phyloP scores from a whole-genome alignment of 768 basidiomycete species.

The Tephrocybe sp. region DNA sequence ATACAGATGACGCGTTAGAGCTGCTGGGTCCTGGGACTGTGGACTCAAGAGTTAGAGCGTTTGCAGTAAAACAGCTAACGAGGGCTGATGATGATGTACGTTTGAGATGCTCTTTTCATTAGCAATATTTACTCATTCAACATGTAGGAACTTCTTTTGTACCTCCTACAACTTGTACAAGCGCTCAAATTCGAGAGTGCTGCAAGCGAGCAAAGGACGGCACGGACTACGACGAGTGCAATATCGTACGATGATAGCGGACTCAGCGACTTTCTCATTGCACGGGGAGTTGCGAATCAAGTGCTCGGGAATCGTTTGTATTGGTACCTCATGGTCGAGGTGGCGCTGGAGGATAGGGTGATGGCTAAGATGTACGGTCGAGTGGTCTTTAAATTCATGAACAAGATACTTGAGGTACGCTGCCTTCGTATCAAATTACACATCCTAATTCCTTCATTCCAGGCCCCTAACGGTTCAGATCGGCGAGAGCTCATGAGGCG shows the following conservation, averaged over 20 bases:
- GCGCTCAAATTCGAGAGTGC: slow-evolving; percentile 94
- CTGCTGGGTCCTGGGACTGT: slow-evolving; percentile 87
- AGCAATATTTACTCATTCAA: slow-evolving; percentile 4
- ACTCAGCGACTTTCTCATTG: slow-evolving; percentile 87
- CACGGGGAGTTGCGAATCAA: slow-evolving; percentile 76
- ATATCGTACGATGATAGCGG: slow-evolving; percentile 91
- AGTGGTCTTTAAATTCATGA: slow-evolving; percentile 89
- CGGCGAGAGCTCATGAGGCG: slow-evolving; percentile 86
- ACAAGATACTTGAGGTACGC: slow-evolving; percentile 78
- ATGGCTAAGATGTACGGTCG: slow-evolving; percentile 92
- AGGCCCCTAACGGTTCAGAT: slow-evolving; percentile 75
- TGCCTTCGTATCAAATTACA: background rate
- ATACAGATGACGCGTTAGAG: slow-evolving; percentile 95
- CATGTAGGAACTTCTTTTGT: slow-evolving; percentile 87
- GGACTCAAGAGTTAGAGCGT: slow-evolving; percentile 89
- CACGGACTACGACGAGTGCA: slow-evolving; percentile 68
- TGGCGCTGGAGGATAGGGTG: slow-evolving; percentile 79
- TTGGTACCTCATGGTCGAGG: slow-evolving; percentile 98
- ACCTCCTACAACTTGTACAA: slow-evolving; percentile 94
- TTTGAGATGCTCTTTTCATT: background rate
- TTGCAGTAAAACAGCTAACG: slow-evolving; percentile 88
- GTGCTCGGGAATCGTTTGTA: slow-evolving; percentile 89
- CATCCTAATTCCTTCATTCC: background rate
- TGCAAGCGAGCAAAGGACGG: slow-evolving; percentile 72
- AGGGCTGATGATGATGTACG: slow-evolving; percentile 92